phyloP scores from a whole-genome alignment of 345 rosid species.

The Noccaea caerulescens region DNA sequence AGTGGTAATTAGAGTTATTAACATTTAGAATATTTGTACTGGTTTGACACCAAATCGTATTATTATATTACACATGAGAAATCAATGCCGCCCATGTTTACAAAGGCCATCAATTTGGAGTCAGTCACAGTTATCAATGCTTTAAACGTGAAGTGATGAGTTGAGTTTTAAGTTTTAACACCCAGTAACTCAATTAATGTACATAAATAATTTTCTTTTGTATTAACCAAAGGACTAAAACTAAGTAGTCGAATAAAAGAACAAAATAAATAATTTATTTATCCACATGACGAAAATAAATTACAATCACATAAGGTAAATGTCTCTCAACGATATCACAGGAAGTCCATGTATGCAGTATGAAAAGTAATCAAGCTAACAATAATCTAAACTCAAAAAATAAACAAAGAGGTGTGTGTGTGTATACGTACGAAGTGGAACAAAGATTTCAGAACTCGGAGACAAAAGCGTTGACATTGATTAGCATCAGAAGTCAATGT shows the following conservation, averaged over 20 bases:
- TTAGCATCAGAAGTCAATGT: conserved; percentile 43
- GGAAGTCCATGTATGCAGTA: conserved; percentile 10
- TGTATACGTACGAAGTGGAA: not conserved
- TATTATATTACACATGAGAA: not conserved
- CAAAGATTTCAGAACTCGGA: not conserved
- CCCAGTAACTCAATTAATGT: too few species aligned
- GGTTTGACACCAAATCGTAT: not conserved
- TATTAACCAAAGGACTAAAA: too few species aligned
- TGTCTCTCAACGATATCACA: conserved; percentile 12
- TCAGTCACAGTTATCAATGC: not conserved
- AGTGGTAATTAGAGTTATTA: not conserved
- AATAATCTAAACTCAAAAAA: conserved; percentile 8
- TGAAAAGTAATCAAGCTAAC: not conserved
- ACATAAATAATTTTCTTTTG: too few species aligned
- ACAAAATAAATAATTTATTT: conserved; percentile 8
- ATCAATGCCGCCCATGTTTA: too few species aligned
- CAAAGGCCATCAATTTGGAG: not conserved
- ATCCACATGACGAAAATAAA: conserved; percentile 23
- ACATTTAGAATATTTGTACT: not conserved
- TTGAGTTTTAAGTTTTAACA: not conserved
- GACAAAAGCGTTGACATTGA: conserved; percentile 18
- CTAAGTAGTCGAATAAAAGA: too few species aligned
- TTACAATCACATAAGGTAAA: not conserved
- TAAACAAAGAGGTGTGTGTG: conserved; percentile 5
- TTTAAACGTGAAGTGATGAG: not conserved